These are phyloP conservation scores for Rhizopus sp. DNA, from an alignment of 371 early-diverging fungal species.

Conservation along the genomic window DNA sequence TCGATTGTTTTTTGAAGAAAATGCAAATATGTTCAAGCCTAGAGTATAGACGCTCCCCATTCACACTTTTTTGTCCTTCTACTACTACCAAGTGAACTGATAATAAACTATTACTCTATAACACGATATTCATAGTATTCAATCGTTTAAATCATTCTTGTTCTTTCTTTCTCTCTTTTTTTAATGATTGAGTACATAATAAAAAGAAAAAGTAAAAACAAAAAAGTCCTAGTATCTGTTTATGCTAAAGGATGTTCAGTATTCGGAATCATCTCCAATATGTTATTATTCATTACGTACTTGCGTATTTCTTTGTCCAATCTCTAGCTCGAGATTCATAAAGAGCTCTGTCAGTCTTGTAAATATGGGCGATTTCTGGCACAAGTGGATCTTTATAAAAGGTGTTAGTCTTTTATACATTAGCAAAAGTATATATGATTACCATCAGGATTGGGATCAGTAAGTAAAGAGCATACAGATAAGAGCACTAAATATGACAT, in stretches of 20 bases:
- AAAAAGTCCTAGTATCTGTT: background rate
- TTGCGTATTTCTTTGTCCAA: constrained; percentile 90
- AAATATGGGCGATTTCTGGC: constrained; percentile 95
- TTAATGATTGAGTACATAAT: background rate
- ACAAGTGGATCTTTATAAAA: constrained; percentile 81
- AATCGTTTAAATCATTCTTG: background rate
- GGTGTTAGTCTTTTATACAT: background rate
- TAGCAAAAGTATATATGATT: constrained; percentile 7
- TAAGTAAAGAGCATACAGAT: constrained; percentile 94
- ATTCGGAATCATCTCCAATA: no score
- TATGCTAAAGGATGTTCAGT: background rate
- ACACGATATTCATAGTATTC: no score
- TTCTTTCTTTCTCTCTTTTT: background rate
- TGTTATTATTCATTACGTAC: constrained; percentile 22
- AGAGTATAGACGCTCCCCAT: constrained; percentile 18
- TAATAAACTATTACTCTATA: background rate
- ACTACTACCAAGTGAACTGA: background rate
- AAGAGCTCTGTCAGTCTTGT: constrained; percentile 87
- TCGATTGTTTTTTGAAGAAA: constrained; percentile 24
- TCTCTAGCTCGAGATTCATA: constrained; percentile 89
- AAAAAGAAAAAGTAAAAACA: background rate
- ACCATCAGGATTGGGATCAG: constrained; percentile 95
- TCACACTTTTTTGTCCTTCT: background rate
- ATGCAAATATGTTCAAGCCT: constrained; percentile 37
- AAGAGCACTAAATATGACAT: constrained; percentile 72